These are phyloP conservation scores for Hericium erinaceus DNA, from an alignment of 768 basidiomycete species.

Conservation along the genomic window DNA sequence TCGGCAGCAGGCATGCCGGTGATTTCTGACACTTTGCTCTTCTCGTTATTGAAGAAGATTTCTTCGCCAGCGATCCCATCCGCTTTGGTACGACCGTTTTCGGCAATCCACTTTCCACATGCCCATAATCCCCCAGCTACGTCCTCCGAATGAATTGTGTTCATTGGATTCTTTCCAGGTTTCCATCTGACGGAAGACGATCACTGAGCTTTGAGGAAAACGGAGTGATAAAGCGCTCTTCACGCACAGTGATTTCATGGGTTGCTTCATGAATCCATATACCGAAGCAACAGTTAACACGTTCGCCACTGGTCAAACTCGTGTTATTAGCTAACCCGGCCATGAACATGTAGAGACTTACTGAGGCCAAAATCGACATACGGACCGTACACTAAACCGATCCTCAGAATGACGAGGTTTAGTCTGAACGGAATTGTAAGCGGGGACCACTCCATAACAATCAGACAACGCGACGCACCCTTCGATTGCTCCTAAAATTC, in stretches of 20 bases:
- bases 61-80: conserved; percentile 56
- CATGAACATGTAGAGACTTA: conserved; percentile 1
- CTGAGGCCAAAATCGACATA: conserved; percentile 55
- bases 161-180: conserved; percentile 63
- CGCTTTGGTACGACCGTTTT: conserved; percentile 55
- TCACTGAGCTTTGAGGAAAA: neutral
- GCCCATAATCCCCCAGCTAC: conserved; percentile 73
- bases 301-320: conserved; percentile 41
- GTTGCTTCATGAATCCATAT: conserved; percentile 74
- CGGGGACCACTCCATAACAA: neutral
- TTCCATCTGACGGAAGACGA: conserved; percentile 47
- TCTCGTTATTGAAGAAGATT: conserved; percentile 62
- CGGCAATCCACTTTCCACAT: conserved; percentile 65
- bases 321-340: neutral
- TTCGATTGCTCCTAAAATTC: conserved; percentile 64
- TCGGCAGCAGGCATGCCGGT: conserved; percentile 50
- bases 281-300: conserved; percentile 69
- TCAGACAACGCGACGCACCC: conserved; percentile 36
- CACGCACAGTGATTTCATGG: conserved; percentile 75
- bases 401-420: conserved; percentile 71
- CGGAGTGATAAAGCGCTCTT: neutral
- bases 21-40: conserved; percentile 54
- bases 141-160: conserved; percentile 74
- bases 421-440: conserved; percentile 34
- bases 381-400: conserved; percentile 74